phyloP scores from a whole-genome alignment of 331 rosid species.

The Pyrus hybrid region DNA sequence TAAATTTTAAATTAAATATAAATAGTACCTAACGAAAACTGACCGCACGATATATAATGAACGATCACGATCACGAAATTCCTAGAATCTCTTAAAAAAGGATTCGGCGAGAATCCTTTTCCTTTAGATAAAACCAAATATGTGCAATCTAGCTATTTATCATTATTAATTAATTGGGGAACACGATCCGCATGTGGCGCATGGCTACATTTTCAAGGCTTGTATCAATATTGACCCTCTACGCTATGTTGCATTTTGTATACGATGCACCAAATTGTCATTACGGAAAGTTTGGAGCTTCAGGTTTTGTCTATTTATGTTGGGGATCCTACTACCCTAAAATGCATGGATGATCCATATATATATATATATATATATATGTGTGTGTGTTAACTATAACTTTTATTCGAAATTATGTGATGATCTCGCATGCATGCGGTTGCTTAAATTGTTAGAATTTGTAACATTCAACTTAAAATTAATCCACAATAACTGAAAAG shows the following conservation, averaged over 20 bases:
- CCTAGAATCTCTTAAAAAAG: fast-evolving
- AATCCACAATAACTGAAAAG: not conserved
- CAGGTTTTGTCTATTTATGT: not conserved
- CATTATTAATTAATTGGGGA: not conserved
- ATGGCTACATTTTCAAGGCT: conserved; percentile 3
- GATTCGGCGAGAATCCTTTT: no score
- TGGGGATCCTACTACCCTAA: not conserved
- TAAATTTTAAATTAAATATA: no score
- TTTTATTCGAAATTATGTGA: no score
- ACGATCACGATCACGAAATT: no score
- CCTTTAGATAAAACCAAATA: not conserved
- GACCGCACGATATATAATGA: no score
- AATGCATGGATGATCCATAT: not conserved
- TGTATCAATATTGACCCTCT: not conserved
- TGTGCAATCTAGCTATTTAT: no score
- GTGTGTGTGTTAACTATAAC: not conserved
- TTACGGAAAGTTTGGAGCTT: not conserved
- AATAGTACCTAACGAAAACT: no score
- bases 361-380: no score
- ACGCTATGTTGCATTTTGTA: not conserved
- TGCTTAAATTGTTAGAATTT: not conserved
- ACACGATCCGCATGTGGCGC: conserved; percentile 5
- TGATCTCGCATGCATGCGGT: not conserved
- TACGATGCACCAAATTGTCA: not conserved
- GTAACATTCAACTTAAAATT: not conserved